Evolutionary conservation across 2,329 filamentous ascomycete genomes (phyloP).

Genomic region (Fusarium solani-melongenae): DNA sequence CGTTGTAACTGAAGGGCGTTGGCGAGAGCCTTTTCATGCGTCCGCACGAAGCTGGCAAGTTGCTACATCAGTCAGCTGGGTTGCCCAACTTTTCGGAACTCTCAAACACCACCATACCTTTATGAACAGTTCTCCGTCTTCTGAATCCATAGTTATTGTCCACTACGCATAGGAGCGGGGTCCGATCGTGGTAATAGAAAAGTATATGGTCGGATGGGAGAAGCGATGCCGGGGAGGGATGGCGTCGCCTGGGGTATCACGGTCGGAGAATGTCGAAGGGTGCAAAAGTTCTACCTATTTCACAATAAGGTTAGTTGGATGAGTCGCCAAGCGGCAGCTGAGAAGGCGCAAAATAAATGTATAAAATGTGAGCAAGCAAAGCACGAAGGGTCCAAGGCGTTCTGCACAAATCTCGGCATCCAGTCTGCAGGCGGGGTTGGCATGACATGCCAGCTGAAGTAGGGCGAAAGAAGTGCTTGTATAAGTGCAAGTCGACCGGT

Average conservation of each 20-base stretch:
- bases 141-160: slow-evolving; percentile 78
- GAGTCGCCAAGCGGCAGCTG: slow-evolving; percentile 19
- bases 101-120: slow-evolving; percentile 67
- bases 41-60: slow-evolving; percentile 94
- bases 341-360: slow-evolving; percentile 16
- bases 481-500: slow-evolving; percentile 20
- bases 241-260: slow-evolving; percentile 28
- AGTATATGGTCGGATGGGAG: slow-evolving; percentile 12
- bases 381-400: slow-evolving; percentile 6
- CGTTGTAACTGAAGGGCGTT: slow-evolving; percentile 88
- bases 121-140: slow-evolving; percentile 90
- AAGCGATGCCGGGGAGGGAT: slow-evolving; percentile 3
- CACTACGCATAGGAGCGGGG: slow-evolving; percentile 42
- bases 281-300: slow-evolving; percentile 35
- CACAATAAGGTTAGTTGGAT: slow-evolving; percentile 34
- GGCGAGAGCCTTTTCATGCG: slow-evolving; percentile 95
- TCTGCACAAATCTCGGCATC: slow-evolving; percentile 11
- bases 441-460: neutral
- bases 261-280: slow-evolving; percentile 21
- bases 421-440: slow-evolving; percentile 4
- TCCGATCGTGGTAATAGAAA: slow-evolving; percentile 1
- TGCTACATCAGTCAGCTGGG: slow-evolving; percentile 70
- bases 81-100: slow-evolving; percentile 3
- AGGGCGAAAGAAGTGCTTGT: slow-evolving; percentile 1
- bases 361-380: slow-evolving; percentile 8